Conservation (phyloP, 306 rosid species). For the Spatholobus suberectus region DNA sequence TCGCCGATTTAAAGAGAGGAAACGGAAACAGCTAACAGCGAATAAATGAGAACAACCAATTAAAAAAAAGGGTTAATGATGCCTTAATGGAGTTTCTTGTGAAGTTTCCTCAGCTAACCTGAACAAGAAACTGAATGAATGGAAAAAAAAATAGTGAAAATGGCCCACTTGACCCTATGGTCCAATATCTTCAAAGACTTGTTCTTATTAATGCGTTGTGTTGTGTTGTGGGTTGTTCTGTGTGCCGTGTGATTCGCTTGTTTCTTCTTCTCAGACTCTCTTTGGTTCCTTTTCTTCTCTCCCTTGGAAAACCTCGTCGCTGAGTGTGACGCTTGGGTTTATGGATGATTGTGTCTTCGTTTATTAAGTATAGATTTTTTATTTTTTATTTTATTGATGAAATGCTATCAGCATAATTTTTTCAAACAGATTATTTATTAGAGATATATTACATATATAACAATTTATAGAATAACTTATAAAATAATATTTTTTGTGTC, state of each 20-base stretch:
- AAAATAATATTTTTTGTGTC: too few species aligned
- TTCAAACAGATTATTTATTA: too few species aligned
- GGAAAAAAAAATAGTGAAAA: not conserved
- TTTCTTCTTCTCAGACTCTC: not conserved
- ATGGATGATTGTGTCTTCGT: not conserved
- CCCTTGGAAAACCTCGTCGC: not conserved
- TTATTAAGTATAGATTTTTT: too few species aligned
- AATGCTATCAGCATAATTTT: too few species aligned
- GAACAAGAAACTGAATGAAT: constrained; percentile 18
- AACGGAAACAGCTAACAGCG: not conserved
- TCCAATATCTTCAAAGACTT: constrained; percentile 5
- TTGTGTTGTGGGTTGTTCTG: not conserved
- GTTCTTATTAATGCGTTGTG: not conserved
- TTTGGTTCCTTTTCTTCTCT: not conserved
- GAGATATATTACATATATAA: too few species aligned
- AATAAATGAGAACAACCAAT: constrained; percentile 25
- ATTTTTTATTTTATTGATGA: not conserved
- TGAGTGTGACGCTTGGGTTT: not conserved
- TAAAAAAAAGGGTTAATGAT: not conserved
- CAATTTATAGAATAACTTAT: too few species aligned
- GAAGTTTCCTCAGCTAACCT: constrained; percentile 35
- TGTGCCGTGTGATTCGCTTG: not conserved
- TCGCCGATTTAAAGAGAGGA: not conserved
- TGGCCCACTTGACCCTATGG: not conserved
- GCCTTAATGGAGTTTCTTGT: not conserved